phyloP scores from a whole-genome alignment of 192 early-diverging fungal species.

The Dimargaris cristalligena region DNA sequence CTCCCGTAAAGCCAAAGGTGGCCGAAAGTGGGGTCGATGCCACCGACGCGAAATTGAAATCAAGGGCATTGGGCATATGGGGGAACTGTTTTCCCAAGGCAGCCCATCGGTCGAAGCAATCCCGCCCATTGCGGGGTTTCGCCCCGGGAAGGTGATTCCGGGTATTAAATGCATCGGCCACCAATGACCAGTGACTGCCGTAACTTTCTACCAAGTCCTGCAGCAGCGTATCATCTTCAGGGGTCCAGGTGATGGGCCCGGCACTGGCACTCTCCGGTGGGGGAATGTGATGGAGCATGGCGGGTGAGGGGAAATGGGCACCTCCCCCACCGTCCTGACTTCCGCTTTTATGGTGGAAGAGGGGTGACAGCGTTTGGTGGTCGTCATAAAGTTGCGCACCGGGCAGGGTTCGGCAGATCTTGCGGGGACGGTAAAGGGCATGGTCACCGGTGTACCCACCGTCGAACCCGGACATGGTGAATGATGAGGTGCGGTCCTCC shows the following conservation, averaged over 20 bases:
- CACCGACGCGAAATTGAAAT: not conserved
- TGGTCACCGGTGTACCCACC: slow-evolving; percentile 10
- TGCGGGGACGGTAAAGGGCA: not conserved
- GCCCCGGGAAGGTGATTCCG: slow-evolving; percentile 1
- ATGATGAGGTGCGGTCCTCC: not conserved
- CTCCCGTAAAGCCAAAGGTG: not conserved
- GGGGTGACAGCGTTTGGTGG: not conserved
- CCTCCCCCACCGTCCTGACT: too few relatives aligned
- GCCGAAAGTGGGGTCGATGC: not conserved
- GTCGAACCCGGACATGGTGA: not conserved
- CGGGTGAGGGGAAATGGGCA: not conserved
- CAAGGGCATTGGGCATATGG: not conserved
- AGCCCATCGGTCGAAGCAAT: slow-evolving; percentile 6
- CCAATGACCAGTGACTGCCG: slow-evolving; percentile 47
- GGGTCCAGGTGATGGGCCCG: slow-evolving; percentile 23
- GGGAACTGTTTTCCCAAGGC: not conserved
- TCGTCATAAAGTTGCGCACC: not conserved
- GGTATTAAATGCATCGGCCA: slow-evolving; percentile 40
- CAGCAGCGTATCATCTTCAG: slow-evolving; percentile 38
- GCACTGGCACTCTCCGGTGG: not conserved
- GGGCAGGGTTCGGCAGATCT: not conserved
- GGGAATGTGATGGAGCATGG: not conserved
- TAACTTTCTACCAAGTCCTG: slow-evolving; percentile 32
- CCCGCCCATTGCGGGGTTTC: slow-evolving; percentile 3
- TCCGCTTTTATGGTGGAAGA: not conserved